These are phyloP conservation scores for Secale cereale DNA, from an alignment of 176 grass and related monocot genomes.

Conservation along the genomic window DNA sequence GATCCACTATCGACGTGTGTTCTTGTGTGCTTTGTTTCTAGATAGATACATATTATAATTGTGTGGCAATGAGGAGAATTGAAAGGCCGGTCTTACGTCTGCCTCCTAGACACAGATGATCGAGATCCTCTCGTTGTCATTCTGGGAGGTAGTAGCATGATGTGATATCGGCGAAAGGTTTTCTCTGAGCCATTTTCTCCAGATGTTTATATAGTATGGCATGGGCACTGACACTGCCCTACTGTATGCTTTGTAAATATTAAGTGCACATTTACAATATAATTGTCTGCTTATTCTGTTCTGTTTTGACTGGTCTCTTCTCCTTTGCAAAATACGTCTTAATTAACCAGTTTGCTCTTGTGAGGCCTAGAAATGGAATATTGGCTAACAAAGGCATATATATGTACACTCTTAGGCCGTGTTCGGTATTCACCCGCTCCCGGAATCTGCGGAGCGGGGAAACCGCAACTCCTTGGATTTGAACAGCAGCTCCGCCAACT, in stretches of 20 bases:
- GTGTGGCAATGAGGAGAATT: constrained; percentile 12
- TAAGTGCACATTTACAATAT: background rate
- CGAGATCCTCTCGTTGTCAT: background rate
- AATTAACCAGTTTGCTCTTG: background rate
- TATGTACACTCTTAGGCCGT: too few species aligned
- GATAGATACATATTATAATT: background rate
- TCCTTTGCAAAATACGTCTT: background rate
- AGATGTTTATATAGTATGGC: background rate
- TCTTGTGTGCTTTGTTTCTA: background rate
- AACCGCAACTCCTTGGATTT: too few species aligned
- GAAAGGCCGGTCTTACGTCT: constrained; percentile 21
- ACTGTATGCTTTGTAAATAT: constrained; percentile 14
- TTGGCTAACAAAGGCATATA: background rate
- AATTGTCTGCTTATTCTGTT: background rate
- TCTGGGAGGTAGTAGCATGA: constrained; percentile 17
- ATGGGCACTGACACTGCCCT: background rate
- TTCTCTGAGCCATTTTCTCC: constrained; percentile 10
- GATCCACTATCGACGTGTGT: background rate
- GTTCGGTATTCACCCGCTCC: too few species aligned
- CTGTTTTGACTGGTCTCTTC: background rate
- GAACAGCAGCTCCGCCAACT: too few species aligned
- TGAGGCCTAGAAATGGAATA: background rate
- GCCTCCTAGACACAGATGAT: background rate
- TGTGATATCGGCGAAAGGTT: constrained; percentile 12
- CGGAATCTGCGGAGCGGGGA: too few species aligned